Evolutionary conservation across 352 stramenopile genomes (phyloP).

Genomic region (Phytopythium kandeliae): DNA sequence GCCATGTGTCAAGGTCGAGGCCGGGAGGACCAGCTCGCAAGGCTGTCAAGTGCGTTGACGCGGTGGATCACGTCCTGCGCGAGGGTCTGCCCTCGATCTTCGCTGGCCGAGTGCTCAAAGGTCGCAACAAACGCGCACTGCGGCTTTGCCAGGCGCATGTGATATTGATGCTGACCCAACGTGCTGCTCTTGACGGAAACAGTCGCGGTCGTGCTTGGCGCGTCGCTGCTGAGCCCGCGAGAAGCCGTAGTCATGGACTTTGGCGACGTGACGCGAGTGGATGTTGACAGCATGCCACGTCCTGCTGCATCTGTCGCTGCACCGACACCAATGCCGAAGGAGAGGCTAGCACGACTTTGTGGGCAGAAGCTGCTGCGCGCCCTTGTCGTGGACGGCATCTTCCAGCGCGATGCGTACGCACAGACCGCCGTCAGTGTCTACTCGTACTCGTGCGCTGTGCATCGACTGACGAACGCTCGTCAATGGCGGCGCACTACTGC

Average conservation of each 20-base stretch:
- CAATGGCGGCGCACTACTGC: conserved; percentile 1
- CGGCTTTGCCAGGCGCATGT: not conserved
- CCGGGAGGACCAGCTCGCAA: conserved; percentile 33
- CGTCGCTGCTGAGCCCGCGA: conserved; percentile 43
- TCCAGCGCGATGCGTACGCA: conserved; percentile 11
- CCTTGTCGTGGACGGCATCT: conserved; percentile 25
- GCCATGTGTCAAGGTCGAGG: conserved; percentile 12
- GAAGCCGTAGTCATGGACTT: conserved; percentile 56
- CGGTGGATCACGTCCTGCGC: conserved; percentile 22
- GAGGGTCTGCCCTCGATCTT: conserved; percentile 29
- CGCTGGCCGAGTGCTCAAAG: conserved; percentile 23
- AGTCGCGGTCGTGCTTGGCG: conserved; percentile 60
- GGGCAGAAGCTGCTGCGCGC: conserved; percentile 57
- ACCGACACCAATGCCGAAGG: conserved; percentile 11
- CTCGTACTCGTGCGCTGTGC: too few species aligned
- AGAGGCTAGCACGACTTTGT: conserved; percentile 38
- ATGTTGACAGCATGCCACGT: not conserved
- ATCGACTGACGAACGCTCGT: not conserved
- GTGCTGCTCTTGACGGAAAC: not conserved
- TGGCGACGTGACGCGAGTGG: not conserved
- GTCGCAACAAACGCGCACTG: conserved; percentile 7
- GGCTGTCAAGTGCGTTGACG: conserved; percentile 38
- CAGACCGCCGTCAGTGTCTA: not conserved
- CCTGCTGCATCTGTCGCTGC: conserved; percentile 2
- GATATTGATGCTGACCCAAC: not conserved